Evolutionary conservation across 345 rosid genomes (phyloP).

Genomic region (Hirschfeldia incana): DNA sequence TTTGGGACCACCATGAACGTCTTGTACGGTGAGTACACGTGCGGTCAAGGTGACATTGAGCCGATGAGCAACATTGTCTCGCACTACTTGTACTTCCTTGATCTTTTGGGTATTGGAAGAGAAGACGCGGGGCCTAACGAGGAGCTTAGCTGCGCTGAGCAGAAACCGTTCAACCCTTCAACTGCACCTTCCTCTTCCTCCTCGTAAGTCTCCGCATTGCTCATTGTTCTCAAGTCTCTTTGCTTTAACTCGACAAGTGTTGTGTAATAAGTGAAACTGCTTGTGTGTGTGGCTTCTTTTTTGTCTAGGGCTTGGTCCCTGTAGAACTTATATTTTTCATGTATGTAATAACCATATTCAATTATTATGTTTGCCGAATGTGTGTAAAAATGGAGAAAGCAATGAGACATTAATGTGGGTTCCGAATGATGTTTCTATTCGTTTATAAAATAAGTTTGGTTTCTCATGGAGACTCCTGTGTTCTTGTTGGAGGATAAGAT

Average conservation of each 20-base stretch:
- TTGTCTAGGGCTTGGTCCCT: background rate
- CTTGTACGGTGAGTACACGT: conserved; percentile 61
- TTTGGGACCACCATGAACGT: conserved; percentile 80
- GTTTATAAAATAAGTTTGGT: no score
- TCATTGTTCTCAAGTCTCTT: conserved; percentile 16
- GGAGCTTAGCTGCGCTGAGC: conserved; percentile 65
- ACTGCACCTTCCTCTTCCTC: conserved; percentile 43
- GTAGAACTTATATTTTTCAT: conserved; percentile 31
- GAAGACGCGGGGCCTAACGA: conserved; percentile 79
- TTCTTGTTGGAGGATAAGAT: background rate
- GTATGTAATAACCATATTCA: conserved; percentile 28
- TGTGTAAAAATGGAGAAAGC: conserved; percentile 21
- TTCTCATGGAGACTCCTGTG: background rate
- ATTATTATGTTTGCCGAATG: conserved; percentile 29
- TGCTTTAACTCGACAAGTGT: conserved; percentile 7
- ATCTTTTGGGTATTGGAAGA: conserved; percentile 75
- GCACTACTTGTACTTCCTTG: conserved; percentile 79
- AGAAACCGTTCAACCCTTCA: conserved; percentile 68
- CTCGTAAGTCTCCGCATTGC: conserved; percentile 31
- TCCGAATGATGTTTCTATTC: background rate
- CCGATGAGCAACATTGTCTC: conserved; percentile 76
- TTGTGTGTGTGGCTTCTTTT: conserved; percentile 21
- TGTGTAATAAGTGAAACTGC: conserved; percentile 18
- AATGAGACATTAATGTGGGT: background rate
- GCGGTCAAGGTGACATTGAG: conserved; percentile 77